These are phyloP conservation scores for Sergeia podlipaevii DNA, from an alignment of 208 protist genomes.

Conservation along the genomic window DNA sequence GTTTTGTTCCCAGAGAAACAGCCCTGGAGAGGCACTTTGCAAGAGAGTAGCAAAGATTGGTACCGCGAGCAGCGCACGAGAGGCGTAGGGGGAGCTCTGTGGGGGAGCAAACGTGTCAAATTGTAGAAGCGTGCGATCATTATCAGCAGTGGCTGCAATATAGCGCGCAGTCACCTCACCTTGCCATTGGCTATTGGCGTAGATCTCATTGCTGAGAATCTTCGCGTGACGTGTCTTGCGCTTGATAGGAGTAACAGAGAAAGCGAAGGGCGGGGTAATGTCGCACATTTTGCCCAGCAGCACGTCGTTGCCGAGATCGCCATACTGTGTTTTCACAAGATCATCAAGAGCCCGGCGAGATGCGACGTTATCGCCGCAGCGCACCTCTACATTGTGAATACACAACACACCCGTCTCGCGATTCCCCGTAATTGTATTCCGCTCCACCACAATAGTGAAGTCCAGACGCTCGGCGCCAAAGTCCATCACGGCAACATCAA, in stretches of 20 bases:
- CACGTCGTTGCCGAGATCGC: slow-evolving; percentile 32
- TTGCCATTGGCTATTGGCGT: slow-evolving; percentile 40
- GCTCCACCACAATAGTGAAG: slow-evolving; percentile 38
- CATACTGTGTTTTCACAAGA: slow-evolving; percentile 30
- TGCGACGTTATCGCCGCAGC: slow-evolving; percentile 24
- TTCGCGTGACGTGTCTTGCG: slow-evolving; percentile 42
- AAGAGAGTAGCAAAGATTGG: slow-evolving; percentile 54
- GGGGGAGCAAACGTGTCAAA: slow-evolving; percentile 56
- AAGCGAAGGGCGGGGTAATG: slow-evolving; percentile 12
- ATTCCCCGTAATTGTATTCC: slow-evolving; percentile 63
- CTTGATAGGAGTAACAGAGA: slow-evolving; percentile 23
- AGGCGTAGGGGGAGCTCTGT: slow-evolving; percentile 45
- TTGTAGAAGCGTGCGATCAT: slow-evolving; percentile 47
- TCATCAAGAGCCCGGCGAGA: slow-evolving; percentile 30
- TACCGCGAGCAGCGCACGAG: slow-evolving; percentile 50
- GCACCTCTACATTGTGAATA: slow-evolving; percentile 61
- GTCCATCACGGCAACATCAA: slow-evolving; percentile 7
- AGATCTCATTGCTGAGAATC: slow-evolving; percentile 57
- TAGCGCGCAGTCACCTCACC: slow-evolving; percentile 64
- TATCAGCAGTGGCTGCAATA: slow-evolving; percentile 41
- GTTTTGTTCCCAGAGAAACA: slow-evolving; percentile 71
- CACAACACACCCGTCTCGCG: slow-evolving; percentile 41
- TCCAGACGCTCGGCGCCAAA: slow-evolving; percentile 7
- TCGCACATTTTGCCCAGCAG: slow-evolving; percentile 13
- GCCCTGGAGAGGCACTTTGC: slow-evolving; percentile 42